Evolutionary conservation across 2,329 filamentous ascomycete genomes (phyloP).

Genomic region (Cordyceps cateniannulata): DNA sequence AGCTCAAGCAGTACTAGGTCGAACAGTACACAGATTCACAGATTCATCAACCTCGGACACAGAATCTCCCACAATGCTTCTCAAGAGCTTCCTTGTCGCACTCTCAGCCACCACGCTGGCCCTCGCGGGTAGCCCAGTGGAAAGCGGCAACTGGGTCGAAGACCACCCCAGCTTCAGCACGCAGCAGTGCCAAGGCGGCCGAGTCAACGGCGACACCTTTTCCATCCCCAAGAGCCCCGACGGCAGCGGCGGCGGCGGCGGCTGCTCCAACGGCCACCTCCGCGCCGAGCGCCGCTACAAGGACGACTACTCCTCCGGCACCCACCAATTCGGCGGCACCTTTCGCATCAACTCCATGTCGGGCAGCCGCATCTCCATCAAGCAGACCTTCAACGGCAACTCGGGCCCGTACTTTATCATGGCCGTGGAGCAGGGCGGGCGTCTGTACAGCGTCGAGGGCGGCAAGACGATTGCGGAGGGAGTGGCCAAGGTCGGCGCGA

Average conservation of each 20-base stretch:
- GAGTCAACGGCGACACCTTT: constrained; percentile 7
- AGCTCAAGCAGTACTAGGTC: not conserved
- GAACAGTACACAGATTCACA: not conserved
- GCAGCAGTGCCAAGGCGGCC: constrained; percentile 8
- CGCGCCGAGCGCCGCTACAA: constrained; percentile 12
- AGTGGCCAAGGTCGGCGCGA: constrained; percentile 16
- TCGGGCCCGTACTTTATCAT: constrained; percentile 18
- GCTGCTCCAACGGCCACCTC: constrained; percentile 12
- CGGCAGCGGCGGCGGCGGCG: not conserved
- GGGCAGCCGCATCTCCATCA: constrained; percentile 19
- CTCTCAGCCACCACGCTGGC: not conserved
- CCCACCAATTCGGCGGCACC: constrained; percentile 18
- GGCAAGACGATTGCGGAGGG: constrained; percentile 16
- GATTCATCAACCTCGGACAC: no score
- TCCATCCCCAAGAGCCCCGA: not conserved
- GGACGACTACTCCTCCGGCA: constrained; percentile 8
- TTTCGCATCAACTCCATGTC: constrained; percentile 21
- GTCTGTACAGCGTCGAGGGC: constrained; percentile 19
- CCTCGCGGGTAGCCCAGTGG: constrained; percentile 5
- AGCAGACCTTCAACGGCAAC: constrained; percentile 21
- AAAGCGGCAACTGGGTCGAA: constrained; percentile 7
- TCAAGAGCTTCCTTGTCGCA: not conserved
- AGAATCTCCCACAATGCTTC: not conserved
- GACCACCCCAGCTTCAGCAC: not conserved
- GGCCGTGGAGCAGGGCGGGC: constrained; percentile 15